Evolutionary conservation across 1,284 basidiomycete genomes (phyloP), one percentile per base, ranked within the genome.

Genomic region (Melampsora americana): DNA sequence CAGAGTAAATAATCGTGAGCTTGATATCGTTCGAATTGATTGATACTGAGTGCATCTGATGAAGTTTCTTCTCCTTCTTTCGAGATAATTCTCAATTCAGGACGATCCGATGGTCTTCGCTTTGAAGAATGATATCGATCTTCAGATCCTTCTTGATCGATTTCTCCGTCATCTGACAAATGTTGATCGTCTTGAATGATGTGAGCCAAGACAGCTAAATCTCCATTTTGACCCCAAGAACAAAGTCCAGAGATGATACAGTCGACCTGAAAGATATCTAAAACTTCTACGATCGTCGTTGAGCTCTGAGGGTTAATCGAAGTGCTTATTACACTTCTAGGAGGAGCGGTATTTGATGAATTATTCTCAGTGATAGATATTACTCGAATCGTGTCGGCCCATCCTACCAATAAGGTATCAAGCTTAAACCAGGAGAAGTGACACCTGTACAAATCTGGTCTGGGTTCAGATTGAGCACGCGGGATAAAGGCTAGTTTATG

Each of bases 361-460:
- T 48, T 18, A 30, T 59, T 60, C 46, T 74, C 72, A 30, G 65
- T 66, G 11, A 76, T 62, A 23, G 73, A 76, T 46, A 91, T 92
- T 16, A 98, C 89, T 83, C 95, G 96, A 86, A 99, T 93, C 78
- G 90, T 86, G 82, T 96, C 92, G 2, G 93, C 95, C 95, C 95
- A 99, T 0, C 89, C 92, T 74, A 98, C 91, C 62, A 99, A 86
- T 1, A 99, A 87, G 0, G 93, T 95, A 44, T 68, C 59, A 79
- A 93, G 90, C 81, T 95, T 92, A 82, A 93, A 91, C 95, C 94
- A 99, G 78, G 89, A 85, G 0, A 99, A 86, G 0, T 88, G 90
- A 81, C 92, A 96, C 80, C 93, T 93, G 86, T 95, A 97, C 14
- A 98, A 85, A 81, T 98, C 96, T 0, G 93, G 90, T 50, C 95